Percentiles rank a stretch among this genome's conserved stretches.
phyloP scores from a whole-genome alignment of 805 yeast genomes.

The Candida koratica region DNA sequence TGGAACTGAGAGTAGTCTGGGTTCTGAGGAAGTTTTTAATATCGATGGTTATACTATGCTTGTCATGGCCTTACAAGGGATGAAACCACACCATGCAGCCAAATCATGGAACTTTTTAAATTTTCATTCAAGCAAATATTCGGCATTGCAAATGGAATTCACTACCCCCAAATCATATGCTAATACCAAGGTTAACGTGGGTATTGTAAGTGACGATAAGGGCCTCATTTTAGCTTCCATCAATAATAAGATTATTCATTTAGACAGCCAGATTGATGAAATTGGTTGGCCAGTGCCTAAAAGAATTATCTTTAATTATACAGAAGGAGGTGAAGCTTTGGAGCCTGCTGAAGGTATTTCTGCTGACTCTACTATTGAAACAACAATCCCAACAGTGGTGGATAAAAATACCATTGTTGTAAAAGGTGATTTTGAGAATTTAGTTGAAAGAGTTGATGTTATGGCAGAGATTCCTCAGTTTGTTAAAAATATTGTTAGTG shows the following conservation, averaged over 20 bases:
- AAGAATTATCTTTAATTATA: constrained; percentile 52
- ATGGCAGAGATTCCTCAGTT: constrained; percentile 95
- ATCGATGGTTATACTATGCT: constrained; percentile 64
- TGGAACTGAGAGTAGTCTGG: constrained; percentile 19
- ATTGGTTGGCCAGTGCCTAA: constrained; percentile 92
- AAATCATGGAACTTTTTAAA: constrained; percentile 92
- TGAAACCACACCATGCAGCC: constrained; percentile 99
- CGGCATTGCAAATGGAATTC: constrained; percentile 91
- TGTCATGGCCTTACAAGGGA: constrained; percentile 96
- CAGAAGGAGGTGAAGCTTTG: constrained; percentile 40
- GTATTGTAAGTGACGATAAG: constrained; percentile 63
- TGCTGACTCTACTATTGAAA: neutral
- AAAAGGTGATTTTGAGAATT: constrained; percentile 54
- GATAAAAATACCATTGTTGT: constrained; percentile 23
- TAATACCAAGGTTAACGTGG: constrained; percentile 72
- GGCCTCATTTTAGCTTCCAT: constrained; percentile 62
- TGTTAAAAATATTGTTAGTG: constrained; percentile 88
- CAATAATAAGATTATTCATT: constrained; percentile 61
- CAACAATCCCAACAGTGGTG: neutral
- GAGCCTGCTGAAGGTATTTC: constrained; percentile 39
- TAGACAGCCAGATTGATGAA: constrained; percentile 53
- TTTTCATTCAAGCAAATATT: constrained; percentile 70
- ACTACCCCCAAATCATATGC: constrained; percentile 91
- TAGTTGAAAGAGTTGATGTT: constrained; percentile 91
- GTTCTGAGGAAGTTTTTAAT: constrained; percentile 22